phyloP scores from a whole-genome alignment of 306 rosid genomes.

The Quercus cerris region DNA sequence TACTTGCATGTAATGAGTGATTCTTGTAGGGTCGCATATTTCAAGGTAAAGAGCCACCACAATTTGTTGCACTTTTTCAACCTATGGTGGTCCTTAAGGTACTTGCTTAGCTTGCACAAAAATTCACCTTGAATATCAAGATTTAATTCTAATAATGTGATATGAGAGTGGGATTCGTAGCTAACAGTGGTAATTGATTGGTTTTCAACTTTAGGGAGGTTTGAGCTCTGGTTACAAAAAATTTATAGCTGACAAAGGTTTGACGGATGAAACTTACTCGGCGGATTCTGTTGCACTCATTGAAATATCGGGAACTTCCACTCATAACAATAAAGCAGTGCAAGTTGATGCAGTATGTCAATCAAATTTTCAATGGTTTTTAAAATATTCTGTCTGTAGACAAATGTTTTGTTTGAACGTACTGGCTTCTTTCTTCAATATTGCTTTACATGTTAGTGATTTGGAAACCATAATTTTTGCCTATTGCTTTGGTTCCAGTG shows the following conservation, averaged over 20 bases:
- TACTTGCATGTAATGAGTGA: constrained; percentile 24
- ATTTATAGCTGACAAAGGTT: constrained; percentile 58
- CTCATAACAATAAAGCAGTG: constrained; percentile 75
- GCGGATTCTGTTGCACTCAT: constrained; percentile 71
- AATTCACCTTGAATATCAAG: background rate
- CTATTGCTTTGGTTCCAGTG: background rate
- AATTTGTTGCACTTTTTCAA: constrained; percentile 85
- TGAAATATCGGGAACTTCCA: constrained; percentile 74
- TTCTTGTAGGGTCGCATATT: constrained; percentile 83
- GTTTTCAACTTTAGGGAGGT: constrained; percentile 70
- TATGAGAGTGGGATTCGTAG: constrained; percentile 5
- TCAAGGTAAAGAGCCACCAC: constrained; percentile 93
- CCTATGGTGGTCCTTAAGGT: constrained; percentile 97
- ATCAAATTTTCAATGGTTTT: constrained; percentile 6
- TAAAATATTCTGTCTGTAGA: background rate
- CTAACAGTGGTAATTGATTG: constrained; percentile 21
- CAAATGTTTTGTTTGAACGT: background rate
- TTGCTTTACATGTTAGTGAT: background rate
- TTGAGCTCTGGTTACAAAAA: constrained; percentile 89
- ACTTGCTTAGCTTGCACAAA: constrained; percentile 19
- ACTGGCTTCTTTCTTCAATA: background rate
- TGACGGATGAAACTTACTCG: constrained; percentile 76
- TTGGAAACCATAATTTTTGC: background rate
- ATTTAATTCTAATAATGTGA: background rate
- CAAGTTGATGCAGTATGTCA: constrained; percentile 92